These are phyloP conservation scores for Tuber microsphaerosporum DNA, from an alignment of 495 filamentous ascomycete species.

Conservation along the genomic window DNA sequence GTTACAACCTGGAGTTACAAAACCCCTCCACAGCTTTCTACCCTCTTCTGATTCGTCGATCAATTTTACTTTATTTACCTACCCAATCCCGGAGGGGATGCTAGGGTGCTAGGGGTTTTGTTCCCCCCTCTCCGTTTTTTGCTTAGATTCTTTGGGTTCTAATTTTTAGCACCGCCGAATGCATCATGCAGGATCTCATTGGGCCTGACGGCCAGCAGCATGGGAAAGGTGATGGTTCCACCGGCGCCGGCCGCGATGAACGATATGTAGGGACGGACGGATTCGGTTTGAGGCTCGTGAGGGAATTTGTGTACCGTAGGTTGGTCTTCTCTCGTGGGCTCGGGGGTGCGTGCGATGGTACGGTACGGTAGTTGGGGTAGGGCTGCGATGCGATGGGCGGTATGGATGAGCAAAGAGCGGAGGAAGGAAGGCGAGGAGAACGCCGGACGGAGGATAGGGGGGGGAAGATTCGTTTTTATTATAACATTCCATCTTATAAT, in stretches of 20 bases:
- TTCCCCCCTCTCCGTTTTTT: not conserved
- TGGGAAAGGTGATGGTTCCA: not conserved
- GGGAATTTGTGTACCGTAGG: conserved; percentile 3
- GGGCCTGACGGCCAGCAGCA: not conserved
- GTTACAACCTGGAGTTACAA: not conserved
- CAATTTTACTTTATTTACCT: not conserved
- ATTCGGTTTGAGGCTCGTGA: conserved; percentile 1
- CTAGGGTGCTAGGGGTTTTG: not conserved
- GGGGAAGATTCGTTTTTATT: not conserved
- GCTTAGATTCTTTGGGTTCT: not conserved
- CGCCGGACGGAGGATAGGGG: not conserved
- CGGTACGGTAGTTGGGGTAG: not conserved
- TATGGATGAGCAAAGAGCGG: not conserved
- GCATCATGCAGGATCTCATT: not conserved
- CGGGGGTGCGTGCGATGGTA: not conserved
- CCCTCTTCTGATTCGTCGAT: not conserved
- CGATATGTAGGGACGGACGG: conserved; percentile 1
- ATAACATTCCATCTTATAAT: not conserved
- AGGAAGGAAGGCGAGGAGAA: not conserved
- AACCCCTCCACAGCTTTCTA: not conserved
- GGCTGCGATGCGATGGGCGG: conserved; percentile 4
- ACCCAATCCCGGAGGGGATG: not conserved
- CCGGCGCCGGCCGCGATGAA: not conserved
- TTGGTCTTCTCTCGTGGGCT: not conserved
- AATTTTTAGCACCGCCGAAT: not conserved